Evolutionary conservation across 805 yeast genomes (phyloP).

Genomic region (Hanseniaspora valbyensis): DNA sequence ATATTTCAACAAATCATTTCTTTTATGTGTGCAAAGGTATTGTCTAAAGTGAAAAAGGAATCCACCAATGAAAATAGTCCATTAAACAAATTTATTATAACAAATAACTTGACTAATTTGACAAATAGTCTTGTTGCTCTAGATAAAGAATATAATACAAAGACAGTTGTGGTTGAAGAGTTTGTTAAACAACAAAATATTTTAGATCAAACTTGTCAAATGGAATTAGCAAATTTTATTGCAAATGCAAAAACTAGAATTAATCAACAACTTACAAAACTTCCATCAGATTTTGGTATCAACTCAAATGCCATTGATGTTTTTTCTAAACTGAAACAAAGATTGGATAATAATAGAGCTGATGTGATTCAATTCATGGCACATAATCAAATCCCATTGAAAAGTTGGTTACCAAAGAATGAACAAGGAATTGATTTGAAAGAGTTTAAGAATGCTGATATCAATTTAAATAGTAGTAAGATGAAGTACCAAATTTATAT

Average conservation of each 20-base stretch:
- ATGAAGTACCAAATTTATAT: constrained; percentile 27
- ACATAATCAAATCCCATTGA: constrained; percentile 47
- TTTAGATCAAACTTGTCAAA: neutral
- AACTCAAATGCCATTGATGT: constrained; percentile 63
- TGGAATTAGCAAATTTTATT: constrained; percentile 27
- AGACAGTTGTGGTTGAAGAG: constrained; percentile 10
- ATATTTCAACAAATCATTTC: constrained; percentile 9
- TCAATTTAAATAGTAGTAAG: constrained; percentile 25
- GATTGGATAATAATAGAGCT: constrained; percentile 49
- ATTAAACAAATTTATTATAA: constrained; percentile 1
- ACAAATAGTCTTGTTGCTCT: neutral
- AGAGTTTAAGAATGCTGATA: constrained; percentile 38
- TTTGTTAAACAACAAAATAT: constrained; percentile 1
- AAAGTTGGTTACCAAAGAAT: constrained; percentile 57
- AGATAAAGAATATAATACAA: constrained; percentile 5
- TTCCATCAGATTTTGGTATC: constrained; percentile 61
- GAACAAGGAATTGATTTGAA: constrained; percentile 41
- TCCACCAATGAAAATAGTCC: neutral
- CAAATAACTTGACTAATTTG: neutral
- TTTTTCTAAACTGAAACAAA: constrained; percentile 49
- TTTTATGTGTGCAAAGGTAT: constrained; percentile 8
- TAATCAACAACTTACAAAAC: constrained; percentile 21
- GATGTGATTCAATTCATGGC: constrained; percentile 34
- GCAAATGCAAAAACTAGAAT: constrained; percentile 22
- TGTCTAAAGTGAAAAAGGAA: constrained; percentile 10